phyloP scores from a whole-genome alignment of 345 rosid genomes.

The Camelina neglecta region DNA sequence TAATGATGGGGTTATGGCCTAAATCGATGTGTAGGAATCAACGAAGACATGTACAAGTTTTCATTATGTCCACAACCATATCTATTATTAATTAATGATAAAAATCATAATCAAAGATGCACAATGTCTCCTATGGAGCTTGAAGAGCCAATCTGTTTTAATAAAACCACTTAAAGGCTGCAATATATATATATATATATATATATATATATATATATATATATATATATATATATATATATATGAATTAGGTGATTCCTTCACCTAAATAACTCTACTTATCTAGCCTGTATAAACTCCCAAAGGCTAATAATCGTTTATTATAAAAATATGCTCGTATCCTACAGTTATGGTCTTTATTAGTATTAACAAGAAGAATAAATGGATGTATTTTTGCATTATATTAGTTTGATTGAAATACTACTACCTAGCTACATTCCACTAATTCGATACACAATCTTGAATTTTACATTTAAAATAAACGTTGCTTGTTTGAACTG shows the following conservation, averaged over 20 bases:
- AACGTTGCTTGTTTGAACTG: conserved; percentile 32
- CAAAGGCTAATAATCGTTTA: conserved; percentile 24
- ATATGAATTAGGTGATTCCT: conserved; percentile 22
- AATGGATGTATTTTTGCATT: background rate
- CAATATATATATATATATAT: background rate
- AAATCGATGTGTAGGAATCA: conserved; percentile 38
- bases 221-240: background rate
- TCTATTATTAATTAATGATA: conserved; percentile 1
- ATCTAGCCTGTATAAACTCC: conserved; percentile 24
- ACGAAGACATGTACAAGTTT: conserved; percentile 40
- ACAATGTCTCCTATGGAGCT: conserved; percentile 33
- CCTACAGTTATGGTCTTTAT: conserved; percentile 3
- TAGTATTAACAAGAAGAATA: conserved; percentile 16
- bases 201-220: no score
- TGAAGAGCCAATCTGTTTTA: conserved; percentile 44
- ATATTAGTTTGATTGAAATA: background rate
- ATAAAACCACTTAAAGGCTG: conserved; percentile 17
- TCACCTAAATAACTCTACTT: conserved; percentile 30
- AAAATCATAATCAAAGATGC: conserved; percentile 12
- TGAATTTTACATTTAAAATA: background rate
- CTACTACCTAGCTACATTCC: conserved; percentile 16
- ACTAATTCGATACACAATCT: background rate
- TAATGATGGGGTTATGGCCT: conserved; percentile 33
- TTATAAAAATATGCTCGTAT: background rate
- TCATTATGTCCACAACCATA: conserved; percentile 8